Conservation (phyloP, 495 filamentous ascomycete genomes). For the Penicillium alfredii region DNA sequence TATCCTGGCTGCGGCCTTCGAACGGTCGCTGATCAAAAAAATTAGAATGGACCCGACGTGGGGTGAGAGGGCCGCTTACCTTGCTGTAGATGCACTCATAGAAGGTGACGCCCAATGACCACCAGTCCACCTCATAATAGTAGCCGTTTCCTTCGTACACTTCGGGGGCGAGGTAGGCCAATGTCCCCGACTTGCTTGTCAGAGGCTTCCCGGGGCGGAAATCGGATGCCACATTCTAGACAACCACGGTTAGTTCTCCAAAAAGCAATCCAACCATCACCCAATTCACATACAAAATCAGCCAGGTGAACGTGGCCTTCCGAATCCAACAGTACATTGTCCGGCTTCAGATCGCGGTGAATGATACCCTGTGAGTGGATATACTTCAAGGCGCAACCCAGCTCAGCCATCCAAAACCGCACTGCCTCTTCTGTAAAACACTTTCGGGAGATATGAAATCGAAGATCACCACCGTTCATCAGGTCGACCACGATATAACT, state of each 20-base stretch:
- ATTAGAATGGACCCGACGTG: conserved; percentile 20
- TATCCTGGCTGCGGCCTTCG: conserved; percentile 76
- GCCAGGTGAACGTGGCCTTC: conserved; percentile 97
- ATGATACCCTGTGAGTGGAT: conserved; percentile 90
- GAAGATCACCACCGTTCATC: conserved; percentile 95
- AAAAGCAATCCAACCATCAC: not conserved
- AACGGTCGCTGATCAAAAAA: conserved; percentile 65
- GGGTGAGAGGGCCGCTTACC: conserved; percentile 44
- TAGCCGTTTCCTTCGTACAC: conserved; percentile 90
- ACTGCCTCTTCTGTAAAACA: conserved; percentile 97
- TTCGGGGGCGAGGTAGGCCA: conserved; percentile 94
- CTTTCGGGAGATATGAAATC: conserved; percentile 97
- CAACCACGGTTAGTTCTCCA: conserved; percentile 9
- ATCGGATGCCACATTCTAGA: conserved; percentile 95
- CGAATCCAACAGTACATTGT: conserved; percentile 89
- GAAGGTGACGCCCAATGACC: conserved; percentile 93
- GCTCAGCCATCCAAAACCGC: conserved; percentile 90
- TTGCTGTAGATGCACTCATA: conserved; percentile 99
- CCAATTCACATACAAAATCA: conserved; percentile 70
- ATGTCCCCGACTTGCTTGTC: conserved; percentile 92
- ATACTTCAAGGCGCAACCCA: conserved; percentile 88
- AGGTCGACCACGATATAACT: conserved; percentile 97
- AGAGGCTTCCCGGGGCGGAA: conserved; percentile 74
- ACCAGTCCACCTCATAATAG: conserved; percentile 88
- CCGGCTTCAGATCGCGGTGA: conserved; percentile 93